Percentiles rank a stretch among this genome's conserved stretches.
phyloP scores from a whole-genome alignment of 306 rosid genomes.

The Argentina anserina region DNA sequence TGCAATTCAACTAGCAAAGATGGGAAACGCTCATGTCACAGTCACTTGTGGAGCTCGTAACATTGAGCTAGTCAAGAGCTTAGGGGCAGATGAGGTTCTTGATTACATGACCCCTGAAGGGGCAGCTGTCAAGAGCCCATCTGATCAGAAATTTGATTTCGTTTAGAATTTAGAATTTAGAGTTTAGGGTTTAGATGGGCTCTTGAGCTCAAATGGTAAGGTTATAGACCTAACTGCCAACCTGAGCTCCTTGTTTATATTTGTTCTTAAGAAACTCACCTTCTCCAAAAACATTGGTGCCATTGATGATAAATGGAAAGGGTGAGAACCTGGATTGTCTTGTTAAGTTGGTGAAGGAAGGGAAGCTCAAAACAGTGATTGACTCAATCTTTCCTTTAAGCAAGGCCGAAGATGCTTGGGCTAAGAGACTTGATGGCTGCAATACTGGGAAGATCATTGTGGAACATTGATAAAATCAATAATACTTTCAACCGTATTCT shows the following conservation, averaged over 20 bases:
- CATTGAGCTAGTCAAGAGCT: conserved; percentile 49
- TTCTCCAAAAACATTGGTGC: conserved; percentile 68
- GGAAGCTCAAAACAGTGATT: conserved; percentile 63
- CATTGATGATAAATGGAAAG: conserved; percentile 37
- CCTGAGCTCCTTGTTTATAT: conserved; percentile 29
- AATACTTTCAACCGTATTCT: no score
- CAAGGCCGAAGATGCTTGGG: conserved; percentile 72
- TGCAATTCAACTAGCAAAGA: conserved; percentile 79
- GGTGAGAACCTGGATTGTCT: conserved; percentile 48
- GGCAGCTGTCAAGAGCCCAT: conserved; percentile 61
- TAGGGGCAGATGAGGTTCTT: conserved; percentile 79
- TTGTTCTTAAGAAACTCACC: conserved; percentile 50
- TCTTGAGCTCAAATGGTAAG: conserved; percentile 56
- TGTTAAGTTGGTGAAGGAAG: conserved; percentile 59
- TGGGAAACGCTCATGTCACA: conserved; percentile 73
- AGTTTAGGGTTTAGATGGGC: conserved; percentile 79
- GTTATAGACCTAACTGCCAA: conserved; percentile 58
- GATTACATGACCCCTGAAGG: conserved; percentile 79
- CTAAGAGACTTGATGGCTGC: conserved; percentile 69
- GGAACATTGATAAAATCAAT: conserved; percentile 16
- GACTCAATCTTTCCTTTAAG: conserved; percentile 58
- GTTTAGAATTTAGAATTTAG: conserved; percentile 46
- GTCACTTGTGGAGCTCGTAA: conserved; percentile 84
- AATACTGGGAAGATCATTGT: conserved; percentile 82
- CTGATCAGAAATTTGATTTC: conserved; percentile 68